Base-by-base conservation (phyloP, 192 early-diverging fungal genomes). In the Funneliformis geosporum region DNA sequence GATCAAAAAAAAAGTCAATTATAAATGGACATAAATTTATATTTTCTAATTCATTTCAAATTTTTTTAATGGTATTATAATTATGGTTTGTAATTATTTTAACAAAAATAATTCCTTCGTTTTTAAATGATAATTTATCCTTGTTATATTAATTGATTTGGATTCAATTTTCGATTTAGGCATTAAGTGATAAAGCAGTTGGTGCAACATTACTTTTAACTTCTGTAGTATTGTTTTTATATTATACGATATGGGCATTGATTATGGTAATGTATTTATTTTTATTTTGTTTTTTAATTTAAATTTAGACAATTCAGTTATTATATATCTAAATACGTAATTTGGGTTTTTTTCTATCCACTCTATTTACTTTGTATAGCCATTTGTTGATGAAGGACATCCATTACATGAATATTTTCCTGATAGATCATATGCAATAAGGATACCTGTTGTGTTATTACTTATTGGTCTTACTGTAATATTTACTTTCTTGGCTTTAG, bases 171-270 rank as follows among this genome's bases (percentile, higher is more conserved):
- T 33, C 2, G 33, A 55, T 55, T 5, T 6, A 55, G 50, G 50
- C 50, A 55, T 55, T 18, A 21, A 55, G 50, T 21, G 96, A 98
- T 88, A 91, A 92, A 84, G 83, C 93, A 27, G 90, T 96, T 38
- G 96, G 96, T 23, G 93, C 90, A 14, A 84, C 85, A 61, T 84
- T 95, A 23, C 86, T 96, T 59, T 85, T 87, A 9, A 79, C 94
- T 68, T 92, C 93, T 59, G 83, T 90, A 28, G 84, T 90, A 60
- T 91, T 96, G 60, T 97, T 96, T 83, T 77, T 89, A 65, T 98
- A 98, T 83, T 98, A 97, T 86, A 92, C 95, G 23, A 86, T 92
- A 66, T 98, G 96, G 96, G 92, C 93, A 2, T 87, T 98, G 43
- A 85, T 97, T 27, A 91, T 98, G 89, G 94, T 94, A 86, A 79